Percentiles rank a stretch among this genome's conserved stretches.
phyloP scores from a whole-genome alignment of 208 protist species.

The Trypanosoma cruzi region DNA sequence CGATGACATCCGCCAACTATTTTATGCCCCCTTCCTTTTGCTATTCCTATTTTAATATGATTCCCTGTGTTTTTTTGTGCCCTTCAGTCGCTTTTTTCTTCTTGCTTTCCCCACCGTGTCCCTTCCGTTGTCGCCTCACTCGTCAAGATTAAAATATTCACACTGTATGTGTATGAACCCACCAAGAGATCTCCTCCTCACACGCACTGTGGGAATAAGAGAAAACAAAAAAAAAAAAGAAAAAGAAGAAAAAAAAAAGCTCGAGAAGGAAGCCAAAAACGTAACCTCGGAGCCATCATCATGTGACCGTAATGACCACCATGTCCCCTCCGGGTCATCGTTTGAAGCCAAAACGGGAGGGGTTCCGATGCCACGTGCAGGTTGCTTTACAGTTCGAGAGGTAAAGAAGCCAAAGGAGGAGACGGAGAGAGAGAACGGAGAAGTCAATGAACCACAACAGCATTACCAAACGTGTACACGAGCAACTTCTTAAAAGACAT shows the following conservation, averaged over 20 bases:
- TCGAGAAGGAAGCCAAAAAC: conserved; percentile 10
- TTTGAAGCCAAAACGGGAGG: too few species aligned
- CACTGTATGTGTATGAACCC: conserved; percentile 6
- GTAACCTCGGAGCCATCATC: background rate
- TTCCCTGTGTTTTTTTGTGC: background rate
- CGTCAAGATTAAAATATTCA: background rate
- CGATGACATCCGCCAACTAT: conserved; percentile 1
- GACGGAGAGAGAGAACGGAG: conserved; percentile 6
- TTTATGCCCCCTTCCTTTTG: background rate
- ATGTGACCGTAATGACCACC: background rate
- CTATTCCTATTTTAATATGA: background rate
- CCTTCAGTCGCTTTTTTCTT: background rate
- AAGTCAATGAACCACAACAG: conserved; percentile 26
- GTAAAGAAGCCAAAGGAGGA: background rate
- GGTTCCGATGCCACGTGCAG: too few species aligned
- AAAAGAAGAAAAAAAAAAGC: conserved; percentile 26
- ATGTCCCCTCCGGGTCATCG: too few species aligned
- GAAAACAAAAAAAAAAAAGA: conserved; percentile 19
- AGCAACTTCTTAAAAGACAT: conserved; percentile 32
- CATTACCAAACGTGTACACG: conserved; percentile 37
- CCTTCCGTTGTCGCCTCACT: background rate
- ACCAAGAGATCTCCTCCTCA: background rate
- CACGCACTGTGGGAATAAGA: background rate
- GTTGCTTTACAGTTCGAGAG: too few species aligned
- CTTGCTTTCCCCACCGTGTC: background rate